Base-by-base conservation (phyloP, 2,329 filamentous ascomycete genomes). In the Neofusicoccum ribis region DNA sequence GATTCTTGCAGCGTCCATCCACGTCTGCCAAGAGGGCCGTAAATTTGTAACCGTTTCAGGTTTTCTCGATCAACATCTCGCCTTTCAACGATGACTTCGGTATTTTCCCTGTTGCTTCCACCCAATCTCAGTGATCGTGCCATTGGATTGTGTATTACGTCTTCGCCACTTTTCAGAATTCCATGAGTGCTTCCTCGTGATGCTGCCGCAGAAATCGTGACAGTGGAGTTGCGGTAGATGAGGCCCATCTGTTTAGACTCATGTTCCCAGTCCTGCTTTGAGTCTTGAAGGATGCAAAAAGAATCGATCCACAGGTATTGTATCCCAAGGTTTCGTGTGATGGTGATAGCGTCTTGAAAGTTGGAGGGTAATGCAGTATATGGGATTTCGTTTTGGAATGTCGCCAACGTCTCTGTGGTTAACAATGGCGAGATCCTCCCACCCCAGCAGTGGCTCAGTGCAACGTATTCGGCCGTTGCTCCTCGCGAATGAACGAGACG, bases 231-330 rank as follows among this genome's bases (percentile, higher is more conserved):
- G 15, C 20, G 17, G 39, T 65, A 65, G 3, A 65, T 23, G 9
- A n/a, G 8, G 14, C 41, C 54, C 63, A 65, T 65, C 36, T 62
- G 39, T 12, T 11, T 20, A 5, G 43, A 60, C 39, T 65, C 52
- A 5, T 49, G 31, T 17, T 54, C 31, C 60, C 62, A 61, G n/a
- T 68, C 64, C 4, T 43, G 41, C n/a, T 27, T 17, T 17, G 43
- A 44, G 23, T 66, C 64, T 58, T 68, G 66, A 31, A 68, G n/a
- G 31, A 68, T 68, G 36, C 66, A 68, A 14, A 68, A 54, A 9
- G 67, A 63, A 27, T 68, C 67, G 34, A 68, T 68, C 67, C 67
- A 68, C 44, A 68, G 50, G 27, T 67, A 68, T 61, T 27, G 47
- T 11, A 50, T 37, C 7, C 27, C 56, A 14, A 67, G 43, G 2